Percentiles rank a stretch among this genome's conserved stretches.
phyloP scores from a whole-genome alignment of 2,329 filamentous ascomycete species.

The Zopfia rhizophila region DNA sequence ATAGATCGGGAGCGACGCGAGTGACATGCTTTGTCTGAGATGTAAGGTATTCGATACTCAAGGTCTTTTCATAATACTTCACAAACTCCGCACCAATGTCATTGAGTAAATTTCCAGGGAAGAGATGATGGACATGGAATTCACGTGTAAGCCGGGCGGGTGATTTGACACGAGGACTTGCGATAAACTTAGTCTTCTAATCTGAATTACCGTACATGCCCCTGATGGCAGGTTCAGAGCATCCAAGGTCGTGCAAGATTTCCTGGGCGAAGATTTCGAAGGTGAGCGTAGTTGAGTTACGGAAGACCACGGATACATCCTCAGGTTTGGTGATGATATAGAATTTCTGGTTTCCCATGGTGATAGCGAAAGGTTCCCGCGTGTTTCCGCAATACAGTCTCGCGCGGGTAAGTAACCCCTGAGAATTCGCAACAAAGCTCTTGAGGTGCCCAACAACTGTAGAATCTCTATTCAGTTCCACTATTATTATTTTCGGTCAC shows the following conservation, averaged over 20 bases:
- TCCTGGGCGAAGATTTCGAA: slow-evolving; percentile 7
- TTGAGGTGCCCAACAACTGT: too few relatives aligned
- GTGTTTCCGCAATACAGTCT: slow-evolving; percentile 4
- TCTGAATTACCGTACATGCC: not conserved
- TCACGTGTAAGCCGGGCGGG: too few relatives aligned
- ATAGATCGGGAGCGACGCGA: not conserved
- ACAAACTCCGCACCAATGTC: too few relatives aligned
- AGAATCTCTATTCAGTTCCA: too few relatives aligned
- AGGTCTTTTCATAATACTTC: too few relatives aligned
- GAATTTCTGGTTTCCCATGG: slow-evolving; percentile 1
- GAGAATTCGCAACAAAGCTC: too few relatives aligned
- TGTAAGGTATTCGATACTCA: too few relatives aligned
- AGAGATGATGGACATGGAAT: too few relatives aligned
- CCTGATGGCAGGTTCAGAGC: not conserved
- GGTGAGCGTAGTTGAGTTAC: not conserved
- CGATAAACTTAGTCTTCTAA: not conserved
- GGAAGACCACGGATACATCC: slow-evolving; percentile 2
- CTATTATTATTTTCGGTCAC: too few relatives aligned
- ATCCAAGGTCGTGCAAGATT: slow-evolving; percentile 1
- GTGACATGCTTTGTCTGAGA: not conserved
- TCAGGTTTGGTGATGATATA: slow-evolving; percentile 2
- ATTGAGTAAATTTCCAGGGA: too few relatives aligned
- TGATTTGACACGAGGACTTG: not conserved
- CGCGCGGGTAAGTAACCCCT: not conserved
- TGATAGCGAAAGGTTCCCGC: slow-evolving; percentile 3